Percentiles rank a stretch among this genome's conserved stretches.
Conservation (phyloP, 371 early-diverging fungal species). For the Chytridium lagenaria region DNA sequence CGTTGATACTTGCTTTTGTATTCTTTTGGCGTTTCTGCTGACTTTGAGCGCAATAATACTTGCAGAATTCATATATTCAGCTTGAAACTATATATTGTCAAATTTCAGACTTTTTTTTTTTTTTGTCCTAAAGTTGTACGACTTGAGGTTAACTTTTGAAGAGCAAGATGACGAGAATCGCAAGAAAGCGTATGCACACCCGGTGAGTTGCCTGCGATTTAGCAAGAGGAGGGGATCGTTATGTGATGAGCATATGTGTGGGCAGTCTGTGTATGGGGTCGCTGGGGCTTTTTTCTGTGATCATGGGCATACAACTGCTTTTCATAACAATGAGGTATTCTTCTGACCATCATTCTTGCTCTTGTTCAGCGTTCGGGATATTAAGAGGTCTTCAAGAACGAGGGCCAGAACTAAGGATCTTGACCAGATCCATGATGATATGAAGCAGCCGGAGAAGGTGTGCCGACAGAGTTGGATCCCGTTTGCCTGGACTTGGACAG, state of each 20-base stretch:
- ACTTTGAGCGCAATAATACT: no score
- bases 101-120: slow-evolving; percentile 21
- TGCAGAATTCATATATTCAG: no score
- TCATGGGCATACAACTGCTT: no score
- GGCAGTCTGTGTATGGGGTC: no score
- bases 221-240: background rate
- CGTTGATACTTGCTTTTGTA: background rate
- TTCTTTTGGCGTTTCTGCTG: background rate
- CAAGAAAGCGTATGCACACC: slow-evolving; percentile 27
- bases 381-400: slow-evolving; percentile 47
- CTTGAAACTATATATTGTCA: no score
- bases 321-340: no score
- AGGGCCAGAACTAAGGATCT: slow-evolving; percentile 60
- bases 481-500: slow-evolving; percentile 91
- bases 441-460: slow-evolving; percentile 71
- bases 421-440: slow-evolving; percentile 92
- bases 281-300: no score
- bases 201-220: background rate
- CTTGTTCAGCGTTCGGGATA: slow-evolving; percentile 42
- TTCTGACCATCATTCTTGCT: no score
- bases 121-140: background rate
- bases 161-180: slow-evolving; percentile 24
- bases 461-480: slow-evolving; percentile 72
- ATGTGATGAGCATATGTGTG: background rate
- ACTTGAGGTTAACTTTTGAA: background rate